A percentile compares a stretch with the other conserved stretches of the same genome.
These are phyloP conservation scores for Cordyceps fumosorosea DNA, from an alignment of 2,329 filamentous ascomycete genomes.

Conservation along the genomic window DNA sequence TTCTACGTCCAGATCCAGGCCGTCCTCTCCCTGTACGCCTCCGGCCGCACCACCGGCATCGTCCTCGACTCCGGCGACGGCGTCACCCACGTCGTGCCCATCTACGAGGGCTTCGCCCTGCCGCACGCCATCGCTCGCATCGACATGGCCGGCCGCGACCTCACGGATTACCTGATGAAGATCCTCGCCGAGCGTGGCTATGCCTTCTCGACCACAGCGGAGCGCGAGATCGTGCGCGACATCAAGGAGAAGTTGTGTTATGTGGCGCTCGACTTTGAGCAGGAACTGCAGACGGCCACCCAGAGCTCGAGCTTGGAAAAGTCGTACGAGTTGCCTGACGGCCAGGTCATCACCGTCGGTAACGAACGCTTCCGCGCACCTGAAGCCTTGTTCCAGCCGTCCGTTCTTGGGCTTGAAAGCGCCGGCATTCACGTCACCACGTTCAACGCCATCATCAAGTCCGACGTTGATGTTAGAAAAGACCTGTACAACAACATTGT, in stretches of 20 bases:
- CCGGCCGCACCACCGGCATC: slow-evolving; percentile 99
- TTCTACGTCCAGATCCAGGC: slow-evolving; percentile 99
- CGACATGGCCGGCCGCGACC: slow-evolving; percentile 99
- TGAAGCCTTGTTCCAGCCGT: slow-evolving; percentile 99
- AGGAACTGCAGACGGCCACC: slow-evolving; percentile 99
- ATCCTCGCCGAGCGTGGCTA: slow-evolving; percentile 99
- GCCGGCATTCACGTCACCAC: slow-evolving; percentile 99
- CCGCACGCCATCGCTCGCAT: slow-evolving; percentile 99
- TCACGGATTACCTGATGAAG: slow-evolving; percentile 99
- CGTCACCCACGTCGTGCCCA: slow-evolving; percentile 99
- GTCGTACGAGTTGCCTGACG: slow-evolving; percentile 99
- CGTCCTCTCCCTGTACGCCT: slow-evolving; percentile 97
- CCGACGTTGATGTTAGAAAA: slow-evolving; percentile 99
- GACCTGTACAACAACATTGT: slow-evolving; percentile 99
- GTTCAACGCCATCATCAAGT: slow-evolving; percentile 99
- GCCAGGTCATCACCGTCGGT: slow-evolving; percentile 99
- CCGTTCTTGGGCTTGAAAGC: slow-evolving; percentile 94
- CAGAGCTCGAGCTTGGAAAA: slow-evolving; percentile 99
- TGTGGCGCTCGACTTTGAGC: slow-evolving; percentile 99
- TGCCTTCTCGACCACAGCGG: slow-evolving; percentile 98
- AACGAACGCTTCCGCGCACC: slow-evolving; percentile 99
- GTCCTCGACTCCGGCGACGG: slow-evolving; percentile 99
- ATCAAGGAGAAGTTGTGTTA: slow-evolving; percentile 99
- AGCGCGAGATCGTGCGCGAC: slow-evolving; percentile 99
- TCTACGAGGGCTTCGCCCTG: slow-evolving; percentile 99